Percentiles rank a stretch among this genome's conserved stretches.
phyloP scores from a whole-genome alignment of 164 flowering plant genomes.

The Buxus sempervirens region DNA sequence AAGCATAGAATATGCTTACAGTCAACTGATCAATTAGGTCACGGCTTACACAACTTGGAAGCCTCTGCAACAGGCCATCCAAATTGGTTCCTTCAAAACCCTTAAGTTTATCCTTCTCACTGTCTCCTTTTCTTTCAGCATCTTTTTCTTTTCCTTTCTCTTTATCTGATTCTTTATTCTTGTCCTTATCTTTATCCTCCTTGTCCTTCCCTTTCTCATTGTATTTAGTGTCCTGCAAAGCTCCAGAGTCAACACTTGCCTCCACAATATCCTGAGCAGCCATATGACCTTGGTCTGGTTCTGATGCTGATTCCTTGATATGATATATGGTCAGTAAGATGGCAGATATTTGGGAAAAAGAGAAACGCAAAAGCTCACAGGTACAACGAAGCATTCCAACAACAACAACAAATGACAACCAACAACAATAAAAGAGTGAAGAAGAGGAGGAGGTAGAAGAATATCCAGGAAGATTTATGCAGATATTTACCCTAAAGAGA shows the following conservation, averaged over 20 bases:
- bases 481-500: too few species aligned
- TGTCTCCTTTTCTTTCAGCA: constrained; percentile 63
- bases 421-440: too few species aligned
- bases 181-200: constrained; percentile 74
- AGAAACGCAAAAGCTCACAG: too few species aligned
- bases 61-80: constrained; percentile 87
- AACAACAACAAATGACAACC: too few species aligned
- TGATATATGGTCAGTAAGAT: constrained; percentile 13
- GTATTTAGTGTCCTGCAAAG: constrained; percentile 48
- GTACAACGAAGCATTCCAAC: too few species aligned
- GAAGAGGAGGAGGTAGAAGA: too few species aligned
- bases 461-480: too few species aligned
- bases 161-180: constrained; percentile 57
- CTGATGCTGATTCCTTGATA: constrained; percentile 55
- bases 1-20: constrained; percentile 40
- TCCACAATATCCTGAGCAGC: constrained; percentile 45
- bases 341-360: background rate
- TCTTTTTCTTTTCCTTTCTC: constrained; percentile 81
- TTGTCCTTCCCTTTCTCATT: constrained; percentile 69
- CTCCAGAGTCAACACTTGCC: constrained; percentile 40
- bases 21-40: constrained; percentile 95
- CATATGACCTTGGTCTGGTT: constrained; percentile 54
- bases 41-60: constrained; percentile 95
- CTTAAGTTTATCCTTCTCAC: constrained; percentile 82
- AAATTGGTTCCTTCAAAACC: constrained; percentile 79